Evolutionary conservation across 169 alveolate species (phyloP).

Genomic region (Plasmodium malariae): DNA sequence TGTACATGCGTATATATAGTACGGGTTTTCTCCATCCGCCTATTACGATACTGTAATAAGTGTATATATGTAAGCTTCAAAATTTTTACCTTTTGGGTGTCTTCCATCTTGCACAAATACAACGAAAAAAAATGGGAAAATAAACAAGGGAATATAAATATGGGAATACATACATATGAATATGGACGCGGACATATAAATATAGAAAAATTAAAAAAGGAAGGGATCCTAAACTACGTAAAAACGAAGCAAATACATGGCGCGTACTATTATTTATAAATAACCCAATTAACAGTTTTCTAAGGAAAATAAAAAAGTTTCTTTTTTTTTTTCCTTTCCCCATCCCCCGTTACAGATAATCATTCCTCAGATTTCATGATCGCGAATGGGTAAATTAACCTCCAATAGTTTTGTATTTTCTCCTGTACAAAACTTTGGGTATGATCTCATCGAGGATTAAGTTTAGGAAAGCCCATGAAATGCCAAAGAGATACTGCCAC

Average conservation of each 20-base stretch:
- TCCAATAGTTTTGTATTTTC: conserved; percentile 53
- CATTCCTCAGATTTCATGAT: not conserved
- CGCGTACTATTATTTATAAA: conserved; percentile 6
- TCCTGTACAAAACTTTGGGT: conserved; percentile 89
- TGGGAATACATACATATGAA: not conserved
- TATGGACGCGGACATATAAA: not conserved
- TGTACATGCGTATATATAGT: not conserved
- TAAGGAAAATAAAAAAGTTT: too few species aligned
- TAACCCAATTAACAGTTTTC: conserved; percentile 7
- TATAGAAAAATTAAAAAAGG: not conserved
- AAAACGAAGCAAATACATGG: too few species aligned
- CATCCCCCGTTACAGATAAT: not conserved
- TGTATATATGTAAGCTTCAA: conserved; percentile 1
- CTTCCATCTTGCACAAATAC: not conserved
- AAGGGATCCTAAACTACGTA: too few species aligned
- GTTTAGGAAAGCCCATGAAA: conserved; percentile 89
- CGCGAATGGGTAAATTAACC: not conserved
- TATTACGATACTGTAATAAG: not conserved
- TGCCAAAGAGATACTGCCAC: conserved; percentile 92
- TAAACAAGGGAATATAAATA: not conserved
- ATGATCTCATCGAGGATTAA: conserved; percentile 89
- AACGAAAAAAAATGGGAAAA: not conserved
- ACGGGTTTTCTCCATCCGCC: not conserved
- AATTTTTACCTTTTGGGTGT: not conserved
- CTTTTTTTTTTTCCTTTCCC: not conserved